Conservation (phyloP, 2,329 filamentous ascomycete species). For the Pseudogymnoascus destructans region DNA sequence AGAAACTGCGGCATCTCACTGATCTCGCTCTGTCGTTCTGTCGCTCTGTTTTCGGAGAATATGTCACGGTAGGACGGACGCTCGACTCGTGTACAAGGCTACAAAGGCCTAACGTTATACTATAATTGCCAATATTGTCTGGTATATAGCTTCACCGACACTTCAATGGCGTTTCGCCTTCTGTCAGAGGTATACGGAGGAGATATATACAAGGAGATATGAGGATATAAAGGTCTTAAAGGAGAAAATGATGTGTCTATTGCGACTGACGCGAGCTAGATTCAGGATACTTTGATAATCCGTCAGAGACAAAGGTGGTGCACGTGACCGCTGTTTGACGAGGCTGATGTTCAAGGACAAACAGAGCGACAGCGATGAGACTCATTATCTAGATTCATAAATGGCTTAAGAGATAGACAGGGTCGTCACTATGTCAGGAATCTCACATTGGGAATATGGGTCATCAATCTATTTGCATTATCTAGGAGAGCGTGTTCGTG, state of each 20-base stretch:
- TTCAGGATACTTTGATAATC: background rate
- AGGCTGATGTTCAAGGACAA: background rate
- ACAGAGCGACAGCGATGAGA: background rate
- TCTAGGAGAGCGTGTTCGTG: conserved; percentile 30
- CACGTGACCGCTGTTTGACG: background rate
- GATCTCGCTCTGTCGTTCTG: background rate
- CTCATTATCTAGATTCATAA: background rate
- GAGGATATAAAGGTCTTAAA: background rate
- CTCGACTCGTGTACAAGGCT: background rate
- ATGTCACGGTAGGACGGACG: background rate
- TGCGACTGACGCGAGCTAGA: background rate
- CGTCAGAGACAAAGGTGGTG: background rate
- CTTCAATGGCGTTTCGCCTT: background rate
- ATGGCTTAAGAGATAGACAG: background rate
- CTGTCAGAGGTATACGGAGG: background rate
- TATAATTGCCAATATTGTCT: background rate
- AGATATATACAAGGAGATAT: background rate
- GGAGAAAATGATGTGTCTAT: background rate
- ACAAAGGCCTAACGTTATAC: too few relatives aligned
- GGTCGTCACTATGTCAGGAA: background rate
- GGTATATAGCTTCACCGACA: background rate
- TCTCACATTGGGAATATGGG: background rate
- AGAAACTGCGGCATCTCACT: background rate
- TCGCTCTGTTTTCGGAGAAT: background rate
- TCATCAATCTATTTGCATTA: background rate